phyloP scores from a whole-genome alignment of 2,329 filamentous ascomycete species.

The Verticillium dahliae region DNA sequence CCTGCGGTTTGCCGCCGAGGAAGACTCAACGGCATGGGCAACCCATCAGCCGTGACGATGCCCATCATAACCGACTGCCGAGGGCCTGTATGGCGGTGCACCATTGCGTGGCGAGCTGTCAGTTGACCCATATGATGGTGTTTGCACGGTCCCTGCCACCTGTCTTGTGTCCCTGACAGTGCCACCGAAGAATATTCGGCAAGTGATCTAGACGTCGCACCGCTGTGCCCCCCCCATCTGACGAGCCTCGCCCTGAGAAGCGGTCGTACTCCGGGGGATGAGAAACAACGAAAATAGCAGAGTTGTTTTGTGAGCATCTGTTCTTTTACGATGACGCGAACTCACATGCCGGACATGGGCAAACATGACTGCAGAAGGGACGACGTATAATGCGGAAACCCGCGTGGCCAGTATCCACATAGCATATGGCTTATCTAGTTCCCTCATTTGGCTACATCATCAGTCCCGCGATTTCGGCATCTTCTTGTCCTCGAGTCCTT shows the following conservation, averaged over 20 bases:
- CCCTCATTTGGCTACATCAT: neutral
- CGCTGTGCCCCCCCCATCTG: neutral
- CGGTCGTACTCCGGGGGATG: neutral
- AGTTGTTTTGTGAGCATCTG: neutral
- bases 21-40: neutral
- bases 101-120: neutral
- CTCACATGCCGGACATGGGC: neutral
- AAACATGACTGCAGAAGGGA: neutral
- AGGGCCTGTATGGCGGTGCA: neutral
- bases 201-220: neutral
- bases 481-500: conserved; percentile 72
- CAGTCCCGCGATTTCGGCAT: conserved; percentile 29
- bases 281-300: neutral
- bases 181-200: neutral
- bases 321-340: neutral
- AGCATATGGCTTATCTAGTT: neutral
- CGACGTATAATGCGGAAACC: neutral
- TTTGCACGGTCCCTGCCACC: neutral
- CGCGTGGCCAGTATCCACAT: neutral
- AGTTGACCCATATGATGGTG: neutral
- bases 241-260: neutral
- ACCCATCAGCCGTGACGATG: neutral
- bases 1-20: neutral
- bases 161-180: neutral
- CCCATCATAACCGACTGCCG: neutral